Evolutionary conservation across 2,329 filamentous ascomycete genomes (phyloP).

Genomic region (Podosphaera xanthii): DNA sequence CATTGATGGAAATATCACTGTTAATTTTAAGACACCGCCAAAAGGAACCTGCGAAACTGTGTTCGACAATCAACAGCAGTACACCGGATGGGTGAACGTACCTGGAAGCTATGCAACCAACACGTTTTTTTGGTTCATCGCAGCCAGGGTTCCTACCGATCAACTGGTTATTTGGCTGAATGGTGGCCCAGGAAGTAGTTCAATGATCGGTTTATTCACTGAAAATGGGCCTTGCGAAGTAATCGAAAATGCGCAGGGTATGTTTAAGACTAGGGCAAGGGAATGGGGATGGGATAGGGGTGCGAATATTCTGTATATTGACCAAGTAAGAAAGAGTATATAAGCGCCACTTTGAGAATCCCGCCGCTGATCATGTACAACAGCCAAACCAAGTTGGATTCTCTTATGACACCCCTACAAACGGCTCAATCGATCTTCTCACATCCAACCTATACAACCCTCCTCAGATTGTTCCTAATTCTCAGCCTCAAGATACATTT

Average conservation of each 20-base stretch:
- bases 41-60: slow-evolving; percentile 39
- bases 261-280: slow-evolving; percentile 30
- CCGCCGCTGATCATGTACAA: slow-evolving; percentile 14
- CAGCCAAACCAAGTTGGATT: slow-evolving; percentile 49
- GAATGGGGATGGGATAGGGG: slow-evolving; percentile 43
- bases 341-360: not conserved
- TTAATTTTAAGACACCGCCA: slow-evolving; percentile 41
- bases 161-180: slow-evolving; percentile 41
- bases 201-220: slow-evolving; percentile 39
- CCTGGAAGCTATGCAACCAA: slow-evolving; percentile 30
- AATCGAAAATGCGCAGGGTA: slow-evolving; percentile 23
- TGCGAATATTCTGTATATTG: slow-evolving; percentile 30
- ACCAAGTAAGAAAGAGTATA: slow-evolving; percentile 21
- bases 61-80: slow-evolving; percentile 42
- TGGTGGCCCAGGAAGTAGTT: slow-evolving; percentile 41
- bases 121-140: slow-evolving; percentile 26
- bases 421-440: slow-evolving; percentile 32
- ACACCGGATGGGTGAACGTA: slow-evolving; percentile 44
- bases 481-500: slow-evolving; percentile 17
- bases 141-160: slow-evolving; percentile 22
- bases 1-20: slow-evolving; percentile 37
- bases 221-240: slow-evolving; percentile 33
- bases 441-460: slow-evolving; percentile 20
- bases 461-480: slow-evolving; percentile 15
- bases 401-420: slow-evolving; percentile 39